Percentiles rank a stretch among this genome's conserved stretches.
phyloP scores from a whole-genome alignment of 2,329 filamentous ascomycete species.

The Exophiala sideris region DNA sequence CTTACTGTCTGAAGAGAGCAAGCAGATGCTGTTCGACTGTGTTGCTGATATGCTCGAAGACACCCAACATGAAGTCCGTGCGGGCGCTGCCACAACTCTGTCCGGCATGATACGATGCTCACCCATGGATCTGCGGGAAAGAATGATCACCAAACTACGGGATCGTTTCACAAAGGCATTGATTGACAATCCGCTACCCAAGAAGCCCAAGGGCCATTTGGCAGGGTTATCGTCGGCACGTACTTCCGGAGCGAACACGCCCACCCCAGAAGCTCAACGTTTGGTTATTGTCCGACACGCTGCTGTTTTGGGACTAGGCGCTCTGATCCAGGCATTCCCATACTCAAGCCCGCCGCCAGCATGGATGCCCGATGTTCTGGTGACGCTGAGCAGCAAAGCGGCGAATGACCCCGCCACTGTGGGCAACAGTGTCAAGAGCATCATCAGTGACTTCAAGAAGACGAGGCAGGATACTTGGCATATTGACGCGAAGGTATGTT shows the following conservation, averaged over 20 bases:
- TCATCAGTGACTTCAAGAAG: slow-evolving; percentile 98
- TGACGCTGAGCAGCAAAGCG: slow-evolving; percentile 77
- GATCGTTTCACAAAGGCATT: slow-evolving; percentile 74
- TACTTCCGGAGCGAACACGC: slow-evolving; percentile 46
- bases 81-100: slow-evolving; percentile 85
- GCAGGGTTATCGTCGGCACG: slow-evolving; percentile 36
- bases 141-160: slow-evolving; percentile 72
- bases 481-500: slow-evolving; percentile 89
- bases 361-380: slow-evolving; percentile 93
- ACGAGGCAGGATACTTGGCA: slow-evolving; percentile 98
- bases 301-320: slow-evolving; percentile 84
- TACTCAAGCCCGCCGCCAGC: slow-evolving; percentile 86
- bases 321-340: slow-evolving; percentile 91
- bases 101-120: slow-evolving; percentile 98
- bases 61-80: slow-evolving; percentile 85
- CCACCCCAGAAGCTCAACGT: slow-evolving; percentile 58
- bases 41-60: slow-evolving; percentile 96
- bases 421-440: slow-evolving; percentile 90
- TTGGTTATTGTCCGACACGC: slow-evolving; percentile 82
- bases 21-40: slow-evolving; percentile 78
- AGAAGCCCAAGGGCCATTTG: slow-evolving; percentile 46
- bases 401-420: slow-evolving; percentile 88
- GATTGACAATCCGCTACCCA: slow-evolving; percentile 82
- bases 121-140: slow-evolving; percentile 71
- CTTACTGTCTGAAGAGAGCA: slow-evolving; percentile 70